A percentile compares a stretch with the other conserved stretches of the same genome.
These are phyloP conservation scores for Scolecobasidium constrictum DNA, from an alignment of 2,329 filamentous ascomycete genomes.

Conservation along the genomic window DNA sequence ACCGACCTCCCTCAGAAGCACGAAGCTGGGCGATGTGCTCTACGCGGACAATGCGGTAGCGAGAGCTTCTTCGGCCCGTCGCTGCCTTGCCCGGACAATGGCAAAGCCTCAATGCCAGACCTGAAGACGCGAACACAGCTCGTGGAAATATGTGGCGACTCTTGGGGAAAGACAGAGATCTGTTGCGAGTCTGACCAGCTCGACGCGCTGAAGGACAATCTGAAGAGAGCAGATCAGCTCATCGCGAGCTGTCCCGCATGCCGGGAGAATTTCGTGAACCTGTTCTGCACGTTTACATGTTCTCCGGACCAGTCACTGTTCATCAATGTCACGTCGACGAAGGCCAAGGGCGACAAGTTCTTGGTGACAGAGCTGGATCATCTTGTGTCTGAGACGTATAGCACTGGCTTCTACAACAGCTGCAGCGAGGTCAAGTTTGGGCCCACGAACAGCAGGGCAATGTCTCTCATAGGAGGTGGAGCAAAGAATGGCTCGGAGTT, in stretches of 20 bases:
- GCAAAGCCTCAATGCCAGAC: slow-evolving; percentile 62
- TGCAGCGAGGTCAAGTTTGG: slow-evolving; percentile 99
- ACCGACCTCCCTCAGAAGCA: slow-evolving; percentile 35
- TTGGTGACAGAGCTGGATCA: slow-evolving; percentile 88
- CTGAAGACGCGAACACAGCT: slow-evolving; percentile 63
- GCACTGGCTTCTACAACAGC: slow-evolving; percentile 83
- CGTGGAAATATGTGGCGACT: slow-evolving; percentile 72
- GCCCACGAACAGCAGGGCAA: slow-evolving; percentile 82
- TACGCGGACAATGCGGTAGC: slow-evolving; percentile 84
- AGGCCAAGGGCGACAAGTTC: slow-evolving; percentile 47
- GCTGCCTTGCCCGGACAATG: slow-evolving; percentile 89
- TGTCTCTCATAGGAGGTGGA: slow-evolving; percentile 91
- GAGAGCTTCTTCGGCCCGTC: slow-evolving; percentile 82
- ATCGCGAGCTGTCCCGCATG: slow-evolving; percentile 92
- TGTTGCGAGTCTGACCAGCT: slow-evolving; percentile 81
- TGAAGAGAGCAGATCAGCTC: slow-evolving; percentile 77
- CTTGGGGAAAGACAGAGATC: slow-evolving; percentile 75
- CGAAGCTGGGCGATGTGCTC: slow-evolving; percentile 79
- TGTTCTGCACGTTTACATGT: slow-evolving; percentile 97
- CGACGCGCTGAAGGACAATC: slow-evolving; percentile 67
- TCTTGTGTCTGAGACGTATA: slow-evolving; percentile 73
- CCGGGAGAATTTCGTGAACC: slow-evolving; percentile 96
- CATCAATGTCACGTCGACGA: slow-evolving; percentile 75
- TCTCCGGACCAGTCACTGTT: slow-evolving; percentile 95
- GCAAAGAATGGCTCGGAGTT: slow-evolving; percentile 83